Percentiles rank a stretch among this genome's conserved stretches.
These are phyloP conservation scores for Geosmithia morbida DNA, from an alignment of 2,329 filamentous ascomycete genomes.

Conservation along the genomic window DNA sequence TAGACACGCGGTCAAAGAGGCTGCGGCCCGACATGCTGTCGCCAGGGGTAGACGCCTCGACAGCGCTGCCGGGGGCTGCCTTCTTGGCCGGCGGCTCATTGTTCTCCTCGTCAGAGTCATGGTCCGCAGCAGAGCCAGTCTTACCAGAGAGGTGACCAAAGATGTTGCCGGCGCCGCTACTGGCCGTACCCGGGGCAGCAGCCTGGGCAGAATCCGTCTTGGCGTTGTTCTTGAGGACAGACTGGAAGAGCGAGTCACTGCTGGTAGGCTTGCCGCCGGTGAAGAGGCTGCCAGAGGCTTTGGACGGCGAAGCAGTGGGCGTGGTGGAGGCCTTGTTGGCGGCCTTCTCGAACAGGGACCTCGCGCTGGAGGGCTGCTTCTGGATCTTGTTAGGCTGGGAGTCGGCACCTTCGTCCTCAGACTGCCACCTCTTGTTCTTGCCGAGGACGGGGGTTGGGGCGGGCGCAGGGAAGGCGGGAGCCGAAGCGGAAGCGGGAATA, in stretches of 20 bases:
- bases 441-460: constrained; percentile 9
- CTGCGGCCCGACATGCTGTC: constrained; percentile 29
- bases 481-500: constrained; percentile 1
- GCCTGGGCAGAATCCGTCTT: constrained; percentile 4
- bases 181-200: constrained; percentile 6
- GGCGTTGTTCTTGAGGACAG: constrained; percentile 27
- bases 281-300: constrained; percentile 5
- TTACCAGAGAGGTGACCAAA: constrained; percentile 45
- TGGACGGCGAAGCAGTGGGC: constrained; percentile 15
- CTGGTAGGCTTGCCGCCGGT: constrained; percentile 18
- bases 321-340: constrained; percentile 31
- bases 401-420: constrained; percentile 28
- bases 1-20: constrained; percentile 40
- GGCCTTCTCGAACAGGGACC: constrained; percentile 41
- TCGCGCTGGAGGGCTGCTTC: constrained; percentile 38
- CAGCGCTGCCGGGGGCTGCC: neutral
- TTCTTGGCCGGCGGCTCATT: constrained; percentile 21
- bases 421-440: constrained; percentile 39
- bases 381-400: constrained; percentile 34
- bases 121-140: constrained; percentile 33
- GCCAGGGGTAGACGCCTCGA: constrained; percentile 12
- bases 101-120: constrained; percentile 26
- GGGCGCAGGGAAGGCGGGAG: constrained; percentile 8
- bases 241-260: constrained; percentile 23
- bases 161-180: constrained; percentile 28